phyloP scores from a whole-genome alignment of 2,329 filamentous ascomycete genomes.

The Colletotrichum musae region DNA sequence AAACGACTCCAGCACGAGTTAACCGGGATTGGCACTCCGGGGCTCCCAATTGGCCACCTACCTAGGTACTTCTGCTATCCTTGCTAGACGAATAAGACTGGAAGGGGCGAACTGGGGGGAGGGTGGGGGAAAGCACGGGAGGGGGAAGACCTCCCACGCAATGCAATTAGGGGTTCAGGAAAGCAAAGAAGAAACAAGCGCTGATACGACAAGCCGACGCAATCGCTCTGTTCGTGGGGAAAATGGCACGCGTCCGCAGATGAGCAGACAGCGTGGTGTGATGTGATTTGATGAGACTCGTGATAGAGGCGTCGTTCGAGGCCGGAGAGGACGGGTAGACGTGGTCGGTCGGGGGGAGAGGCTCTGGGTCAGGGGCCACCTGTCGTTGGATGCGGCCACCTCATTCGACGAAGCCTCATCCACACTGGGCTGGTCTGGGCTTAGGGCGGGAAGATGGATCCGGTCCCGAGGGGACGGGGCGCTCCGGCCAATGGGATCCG shows the following conservation, averaged over 20 bases:
- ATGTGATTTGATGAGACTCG: slow-evolving; percentile 11
- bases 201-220: background rate
- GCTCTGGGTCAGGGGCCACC: slow-evolving; percentile 19
- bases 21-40: slow-evolving; percentile 17
- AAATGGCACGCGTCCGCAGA: slow-evolving; percentile 3
- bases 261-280: no score
- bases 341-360: slow-evolving; percentile 1
- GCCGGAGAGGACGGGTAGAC: background rate
- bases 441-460: slow-evolving; percentile 28
- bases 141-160: slow-evolving; percentile 4
- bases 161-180: background rate
- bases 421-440: background rate
- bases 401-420: slow-evolving; percentile 21
- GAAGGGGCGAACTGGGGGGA: no score
- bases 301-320: slow-evolving; percentile 26
- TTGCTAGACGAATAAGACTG: background rate
- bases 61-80: no score
- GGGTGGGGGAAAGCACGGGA: background rate
- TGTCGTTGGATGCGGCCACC: slow-evolving; percentile 25
- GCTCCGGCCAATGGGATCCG: slow-evolving; percentile 25
- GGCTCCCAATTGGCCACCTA: slow-evolving; percentile 33
- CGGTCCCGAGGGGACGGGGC: slow-evolving; percentile 14
- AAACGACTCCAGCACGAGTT: background rate
- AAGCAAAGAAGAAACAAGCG: slow-evolving; percentile 9
- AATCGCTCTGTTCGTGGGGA: slow-evolving; percentile 12